These are phyloP conservation scores for Chlamydomonas schloesseri DNA, from an alignment of 139 green algal genomes.

Conservation along the genomic window DNA sequence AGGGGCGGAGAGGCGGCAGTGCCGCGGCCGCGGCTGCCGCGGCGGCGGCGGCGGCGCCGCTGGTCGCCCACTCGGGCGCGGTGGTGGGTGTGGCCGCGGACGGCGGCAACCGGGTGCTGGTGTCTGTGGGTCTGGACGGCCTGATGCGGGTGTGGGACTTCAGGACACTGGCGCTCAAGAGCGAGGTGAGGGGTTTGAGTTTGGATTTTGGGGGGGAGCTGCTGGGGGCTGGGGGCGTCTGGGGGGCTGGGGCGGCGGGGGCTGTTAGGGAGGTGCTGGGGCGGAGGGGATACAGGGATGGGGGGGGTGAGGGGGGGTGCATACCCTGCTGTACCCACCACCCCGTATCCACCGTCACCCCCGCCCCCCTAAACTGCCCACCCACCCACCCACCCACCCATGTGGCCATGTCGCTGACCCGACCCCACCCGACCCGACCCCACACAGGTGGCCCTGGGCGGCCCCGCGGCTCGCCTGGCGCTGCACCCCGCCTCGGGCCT, in stretches of 20 bases:
- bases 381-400: too few species aligned
- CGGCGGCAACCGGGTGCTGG: conserved; percentile 76
- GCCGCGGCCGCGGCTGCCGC: background rate
- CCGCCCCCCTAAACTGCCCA: too few species aligned
- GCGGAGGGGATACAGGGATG: too few species aligned
- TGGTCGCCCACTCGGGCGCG: conserved; percentile 20
- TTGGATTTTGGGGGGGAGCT: background rate
- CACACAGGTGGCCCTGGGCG: conserved; percentile 38
- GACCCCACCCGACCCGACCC: background rate
- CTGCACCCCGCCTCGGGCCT: conserved; percentile 62
- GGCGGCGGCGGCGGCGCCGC: background rate
- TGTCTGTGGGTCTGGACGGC: conserved; percentile 77
- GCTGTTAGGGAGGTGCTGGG: too few species aligned
- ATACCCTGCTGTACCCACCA: too few species aligned
- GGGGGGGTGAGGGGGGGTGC: too few species aligned
- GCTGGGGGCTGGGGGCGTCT: too few species aligned
- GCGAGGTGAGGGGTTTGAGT: conserved; percentile 21
- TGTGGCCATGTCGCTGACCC: background rate
- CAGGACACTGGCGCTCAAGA: conserved; percentile 60
- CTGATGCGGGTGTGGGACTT: conserved; percentile 89
- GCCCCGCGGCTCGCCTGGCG: conserved; percentile 25
- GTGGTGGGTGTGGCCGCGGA: conserved; percentile 80
- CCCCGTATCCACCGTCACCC: too few species aligned
- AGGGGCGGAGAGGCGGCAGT: background rate
- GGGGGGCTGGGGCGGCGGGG: too few species aligned